phyloP scores from a whole-genome alignment of 805 yeast genomes.

The Monosporozyma solicola region DNA sequence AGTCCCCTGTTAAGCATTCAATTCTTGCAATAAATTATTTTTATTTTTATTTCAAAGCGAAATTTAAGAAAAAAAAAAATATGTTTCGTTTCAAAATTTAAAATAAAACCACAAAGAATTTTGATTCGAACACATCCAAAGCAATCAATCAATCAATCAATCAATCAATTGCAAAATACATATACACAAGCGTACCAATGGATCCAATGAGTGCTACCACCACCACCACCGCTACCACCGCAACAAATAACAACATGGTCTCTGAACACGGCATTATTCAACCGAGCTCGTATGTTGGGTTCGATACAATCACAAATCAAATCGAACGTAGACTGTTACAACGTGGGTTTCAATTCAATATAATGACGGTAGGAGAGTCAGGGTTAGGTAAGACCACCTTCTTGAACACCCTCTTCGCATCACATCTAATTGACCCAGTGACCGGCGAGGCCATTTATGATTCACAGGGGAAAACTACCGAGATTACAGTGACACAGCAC shows the following conservation, averaged over 20 bases:
- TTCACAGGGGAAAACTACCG: constrained; percentile 57
- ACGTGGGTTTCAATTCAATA: constrained; percentile 87
- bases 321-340: constrained; percentile 87
- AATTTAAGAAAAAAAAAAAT: not conserved
- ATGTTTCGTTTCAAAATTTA: not conserved
- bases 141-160: not conserved
- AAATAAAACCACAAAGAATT: not conserved
- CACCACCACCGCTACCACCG: not conserved
- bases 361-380: constrained; percentile 88
- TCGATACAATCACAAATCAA: constrained; percentile 92
- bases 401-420: constrained; percentile 80
- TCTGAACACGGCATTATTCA: not conserved
- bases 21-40: not conserved
- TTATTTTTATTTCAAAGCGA: not conserved
- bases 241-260: not conserved
- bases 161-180: not conserved
- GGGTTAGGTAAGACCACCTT: constrained; percentile 94
- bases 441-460: constrained; percentile 47
- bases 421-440: constrained; percentile 59
- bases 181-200: not conserved
- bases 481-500: constrained; percentile 64
- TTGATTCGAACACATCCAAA: not conserved
- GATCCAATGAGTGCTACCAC: not conserved
- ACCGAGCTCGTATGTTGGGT: constrained; percentile 84
- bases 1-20: not conserved